These are phyloP conservation scores for Kregervanrija pseudodelftensis DNA, from an alignment of 805 yeast species.

Conservation along the genomic window DNA sequence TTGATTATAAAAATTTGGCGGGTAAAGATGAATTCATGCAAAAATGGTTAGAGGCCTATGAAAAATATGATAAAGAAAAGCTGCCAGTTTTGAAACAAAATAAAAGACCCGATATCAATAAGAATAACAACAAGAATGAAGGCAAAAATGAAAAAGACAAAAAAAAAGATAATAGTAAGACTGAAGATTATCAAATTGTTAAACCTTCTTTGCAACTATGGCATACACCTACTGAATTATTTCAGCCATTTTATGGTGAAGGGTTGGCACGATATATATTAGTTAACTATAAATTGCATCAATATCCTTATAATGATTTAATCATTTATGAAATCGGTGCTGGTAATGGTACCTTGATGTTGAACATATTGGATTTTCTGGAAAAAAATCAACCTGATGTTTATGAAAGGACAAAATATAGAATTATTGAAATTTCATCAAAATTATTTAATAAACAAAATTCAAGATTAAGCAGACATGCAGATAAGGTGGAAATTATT, in stretches of 20 bases:
- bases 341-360: conserved; percentile 84
- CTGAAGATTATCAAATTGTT: conserved; percentile 6
- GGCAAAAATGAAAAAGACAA: not conserved
- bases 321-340: conserved; percentile 84
- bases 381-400: conserved; percentile 61
- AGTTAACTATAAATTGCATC: conserved; percentile 59
- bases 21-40: conserved; percentile 67
- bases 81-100: conserved; percentile 16
- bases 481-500: conserved; percentile 51
- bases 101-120: conserved; percentile 4
- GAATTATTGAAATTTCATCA: conserved; percentile 64
- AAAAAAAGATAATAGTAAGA: not conserved
- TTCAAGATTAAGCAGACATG: conserved; percentile 32
- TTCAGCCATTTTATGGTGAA: conserved; percentile 79
- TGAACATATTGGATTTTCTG: conserved; percentile 61
- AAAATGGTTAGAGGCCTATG: conserved; percentile 58
- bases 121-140: conserved; percentile 1
- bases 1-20: conserved; percentile 48
- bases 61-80: conserved; percentile 36
- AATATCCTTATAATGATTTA: conserved; percentile 64
- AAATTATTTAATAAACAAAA: conserved; percentile 55
- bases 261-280: conserved; percentile 76
- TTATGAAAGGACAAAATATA: conserved; percentile 60
- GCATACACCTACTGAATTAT: conserved; percentile 88
- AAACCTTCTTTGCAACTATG: conserved; percentile 58